These are phyloP conservation scores for Kwoniella botswanensis DNA, from an alignment of 768 basidiomycete genomes.

Conservation along the genomic window DNA sequence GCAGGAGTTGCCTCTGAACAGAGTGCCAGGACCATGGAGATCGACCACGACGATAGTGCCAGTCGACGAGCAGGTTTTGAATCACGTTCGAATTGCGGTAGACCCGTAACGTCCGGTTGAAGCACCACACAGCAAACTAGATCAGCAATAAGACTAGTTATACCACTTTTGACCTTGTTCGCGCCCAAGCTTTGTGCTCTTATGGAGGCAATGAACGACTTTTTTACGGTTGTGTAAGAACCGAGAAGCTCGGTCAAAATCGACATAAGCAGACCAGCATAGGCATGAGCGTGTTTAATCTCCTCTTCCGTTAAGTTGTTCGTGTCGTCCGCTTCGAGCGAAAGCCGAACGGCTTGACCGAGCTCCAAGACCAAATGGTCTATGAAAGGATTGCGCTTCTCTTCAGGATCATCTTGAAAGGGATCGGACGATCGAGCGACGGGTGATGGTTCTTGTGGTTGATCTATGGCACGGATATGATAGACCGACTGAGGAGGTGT, in stretches of 20 bases:
- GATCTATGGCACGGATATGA: conserved; percentile 67
- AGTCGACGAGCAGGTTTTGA: conserved; percentile 52
- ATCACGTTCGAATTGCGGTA: conserved; percentile 63
- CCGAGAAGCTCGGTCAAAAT: conserved; percentile 83
- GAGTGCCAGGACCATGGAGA: conserved; percentile 85
- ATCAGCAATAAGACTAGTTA: conserved; percentile 78
- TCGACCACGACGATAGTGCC: conserved; percentile 59
- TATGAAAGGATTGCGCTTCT: conserved; percentile 12
- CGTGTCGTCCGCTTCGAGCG: conserved; percentile 9
- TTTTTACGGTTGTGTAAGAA: conserved; percentile 89
- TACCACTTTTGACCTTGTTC: conserved; percentile 67
- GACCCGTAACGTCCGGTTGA: conserved; percentile 64
- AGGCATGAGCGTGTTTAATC: conserved; percentile 14
- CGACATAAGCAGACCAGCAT: conserved; percentile 44
- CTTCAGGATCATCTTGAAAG: conserved; percentile 18
- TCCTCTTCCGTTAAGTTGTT: neutral
- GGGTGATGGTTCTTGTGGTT: conserved; percentile 22
- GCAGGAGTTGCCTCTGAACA: conserved; percentile 79
- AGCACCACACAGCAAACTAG: conserved; percentile 78
- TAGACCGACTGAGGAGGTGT: conserved; percentile 62
- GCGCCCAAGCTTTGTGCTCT: conserved; percentile 61
- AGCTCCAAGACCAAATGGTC: conserved; percentile 25
- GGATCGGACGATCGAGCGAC: conserved; percentile 25
- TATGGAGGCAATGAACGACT: conserved; percentile 77
- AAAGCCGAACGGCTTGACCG: conserved; percentile 15